Base-by-base conservation (phyloP, 2,329 filamentous ascomycete species). In the Fusarium nygamai region DNA sequence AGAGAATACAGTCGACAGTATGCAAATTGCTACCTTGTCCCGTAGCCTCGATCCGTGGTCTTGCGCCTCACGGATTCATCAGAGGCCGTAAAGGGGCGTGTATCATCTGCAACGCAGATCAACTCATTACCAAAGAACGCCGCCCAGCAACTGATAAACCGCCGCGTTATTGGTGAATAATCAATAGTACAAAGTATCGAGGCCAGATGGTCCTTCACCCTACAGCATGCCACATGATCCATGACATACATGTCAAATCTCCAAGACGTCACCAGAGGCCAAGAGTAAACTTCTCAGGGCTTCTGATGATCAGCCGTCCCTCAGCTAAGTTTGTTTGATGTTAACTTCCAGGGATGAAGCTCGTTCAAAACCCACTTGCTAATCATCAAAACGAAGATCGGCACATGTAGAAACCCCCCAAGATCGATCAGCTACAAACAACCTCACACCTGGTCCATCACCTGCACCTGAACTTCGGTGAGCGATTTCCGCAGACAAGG, bases 291-390 rank as follows among this genome's bases (percentile, higher is more conserved):
- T 29, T 29, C 24, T 34, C 27, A 31, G 36, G 43, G 50, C 61
- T 61, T 24, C 59, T 34, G 56, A 43, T 12, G n/a, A 50, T 46
- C 51, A 62, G 24, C 56, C 38, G 43, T 24, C n/a, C 51, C 57
- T 57, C 22, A 56, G 59, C 71, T 61, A 33, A 36, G 36, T 16
- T 46, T 50, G 36, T 56, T 71, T 46, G 51, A 62, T 29, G 36
- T 61, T 38, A 29, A 54, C 50, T 48, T 41, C 29, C 54, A 59
- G 53, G 39, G 46, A 44, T 22, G 27, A 59, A 29, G 34, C 31
- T 61, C 36, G 27, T 38, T 31, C 31, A 41, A 41, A 63, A 38
- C 29, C 20, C 38, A 58, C 41, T 41, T 43, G 50, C 33, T 67
- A 20, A 46, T 22, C 16, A 22, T 39, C 34, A 44, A 48, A 34